Evolutionary conservation across 2,329 filamentous ascomycete species (phyloP).

Genomic region (Calonectria honghensis): DNA sequence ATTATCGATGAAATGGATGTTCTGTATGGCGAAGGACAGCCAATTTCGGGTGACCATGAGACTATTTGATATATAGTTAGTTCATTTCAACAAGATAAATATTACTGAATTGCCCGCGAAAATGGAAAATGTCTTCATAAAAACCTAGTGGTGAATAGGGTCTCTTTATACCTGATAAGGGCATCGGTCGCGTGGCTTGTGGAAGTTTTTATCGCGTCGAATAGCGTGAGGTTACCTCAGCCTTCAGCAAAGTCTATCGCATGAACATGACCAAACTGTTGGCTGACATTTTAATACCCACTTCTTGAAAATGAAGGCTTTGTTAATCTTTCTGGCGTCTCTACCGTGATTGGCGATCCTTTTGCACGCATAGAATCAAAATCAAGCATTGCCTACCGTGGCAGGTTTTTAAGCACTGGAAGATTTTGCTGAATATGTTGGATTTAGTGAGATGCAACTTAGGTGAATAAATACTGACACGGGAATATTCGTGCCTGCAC

Average conservation of each 20-base stretch:
- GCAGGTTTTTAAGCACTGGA: background rate
- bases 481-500: background rate
- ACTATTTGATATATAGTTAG: background rate
- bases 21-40: background rate
- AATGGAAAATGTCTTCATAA: background rate
- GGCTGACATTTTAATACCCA: too few species aligned
- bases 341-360: background rate
- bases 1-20: background rate
- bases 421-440: background rate
- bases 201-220: background rate
- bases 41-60: too few species aligned
- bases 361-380: background rate
- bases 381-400: background rate
- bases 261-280: background rate
- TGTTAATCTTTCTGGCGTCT: background rate
- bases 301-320: conserved; percentile 7
- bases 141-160: background rate
- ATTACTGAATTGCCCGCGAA: too few species aligned
- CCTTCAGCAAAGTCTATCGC: background rate
- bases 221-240: background rate
- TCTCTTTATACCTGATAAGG: background rate
- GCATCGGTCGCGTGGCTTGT: background rate
- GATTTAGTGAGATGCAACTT: background rate
- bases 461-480: background rate
- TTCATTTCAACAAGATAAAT: background rate